Evolutionary conservation across 2,329 filamentous ascomycete genomes (phyloP), one percentile per base, ranked within the genome.

Genomic region (Cytospora leucostoma): DNA sequence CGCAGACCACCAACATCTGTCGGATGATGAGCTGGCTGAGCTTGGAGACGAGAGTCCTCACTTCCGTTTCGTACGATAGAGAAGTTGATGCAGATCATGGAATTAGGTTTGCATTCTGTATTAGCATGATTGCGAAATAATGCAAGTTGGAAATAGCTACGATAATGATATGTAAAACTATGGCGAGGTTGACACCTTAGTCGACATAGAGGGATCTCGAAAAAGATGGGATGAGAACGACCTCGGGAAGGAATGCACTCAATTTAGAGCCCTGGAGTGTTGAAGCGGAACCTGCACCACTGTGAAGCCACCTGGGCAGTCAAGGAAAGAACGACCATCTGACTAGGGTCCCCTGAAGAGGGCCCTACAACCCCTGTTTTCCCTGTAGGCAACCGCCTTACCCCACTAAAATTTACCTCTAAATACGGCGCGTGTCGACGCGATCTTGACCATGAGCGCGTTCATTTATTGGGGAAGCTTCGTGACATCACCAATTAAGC

Each of bases 41-140:
- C 70, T 84, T 53, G 82, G 82, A 1, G 82, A 84, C 21, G 81
- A 84, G 60, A 84, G 81, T 44, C 82, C 81, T 35, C 75, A 75
- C 51, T 84, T 77, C 68, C 73, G 74, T 57, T 84, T 81, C 67
- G 81, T 80, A 0, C 74, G 74, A 13, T 78, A 61, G 51, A n/a
- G 7, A 7, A 47, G n/a, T 21, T 10, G 44, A 17, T 47, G 8
- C n/a, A 10, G 19, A 19, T 47, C n/a, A 11, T 12, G n/a, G 7
- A 21, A 21, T 11, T 21, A 2, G 4, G 21, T 47, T 11, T 21
- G 44, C n/a, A 7, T 11, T 21, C 10, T n/a, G 44, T 12, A 7
- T 21, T 10, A 47, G n/a, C 21, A 21, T 17, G 6, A 4, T 47
- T 12, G n/a, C 19, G n/a, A 44, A 17, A 19, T 7, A 1, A 11